Percentiles rank a stretch among this genome's conserved stretches.
These are phyloP conservation scores for Ettlia oleoabundans DNA, from an alignment of 139 green algal species.

Conservation along the genomic window DNA sequence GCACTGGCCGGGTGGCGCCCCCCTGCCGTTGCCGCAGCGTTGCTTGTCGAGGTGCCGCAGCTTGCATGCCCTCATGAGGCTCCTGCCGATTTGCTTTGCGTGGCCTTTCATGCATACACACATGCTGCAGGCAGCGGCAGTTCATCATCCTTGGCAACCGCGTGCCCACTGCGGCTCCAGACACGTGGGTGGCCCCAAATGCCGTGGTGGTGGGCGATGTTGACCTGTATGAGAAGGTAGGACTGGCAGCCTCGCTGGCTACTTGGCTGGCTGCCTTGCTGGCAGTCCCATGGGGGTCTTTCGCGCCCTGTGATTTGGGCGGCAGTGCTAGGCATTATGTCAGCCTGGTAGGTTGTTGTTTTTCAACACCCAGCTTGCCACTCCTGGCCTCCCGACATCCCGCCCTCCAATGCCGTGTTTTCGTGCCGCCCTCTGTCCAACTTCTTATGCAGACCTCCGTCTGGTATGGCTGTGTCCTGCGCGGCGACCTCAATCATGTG, in stretches of 20 bases:
- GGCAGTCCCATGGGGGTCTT: too few species aligned
- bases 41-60: too few species aligned
- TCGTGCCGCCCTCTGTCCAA: background rate
- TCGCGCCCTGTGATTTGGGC: too few species aligned
- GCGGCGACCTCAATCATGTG: slow-evolving; percentile 90
- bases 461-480: slow-evolving; percentile 85
- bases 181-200: slow-evolving; percentile 85
- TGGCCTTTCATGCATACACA: background rate
- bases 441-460: slow-evolving; percentile 71
- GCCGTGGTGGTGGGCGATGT: slow-evolving; percentile 87
- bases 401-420: too few species aligned
- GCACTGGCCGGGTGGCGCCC: too few species aligned
- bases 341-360: too few species aligned
- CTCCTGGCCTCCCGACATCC: too few species aligned
- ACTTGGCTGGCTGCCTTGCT: too few species aligned
- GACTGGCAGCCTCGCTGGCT: background rate
- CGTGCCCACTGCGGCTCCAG: slow-evolving; percentile 63
- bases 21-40: background rate
- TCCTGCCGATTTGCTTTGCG: too few species aligned
- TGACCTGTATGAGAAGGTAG: slow-evolving; percentile 82
- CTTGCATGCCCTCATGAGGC: too few species aligned
- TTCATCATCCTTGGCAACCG: slow-evolving; percentile 77
- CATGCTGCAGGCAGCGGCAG: slow-evolving; percentile 80
- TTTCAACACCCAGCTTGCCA: too few species aligned
- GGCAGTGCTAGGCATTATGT: too few species aligned